Conservation (phyloP, 306 rosid genomes). For the Quercus alba region DNA sequence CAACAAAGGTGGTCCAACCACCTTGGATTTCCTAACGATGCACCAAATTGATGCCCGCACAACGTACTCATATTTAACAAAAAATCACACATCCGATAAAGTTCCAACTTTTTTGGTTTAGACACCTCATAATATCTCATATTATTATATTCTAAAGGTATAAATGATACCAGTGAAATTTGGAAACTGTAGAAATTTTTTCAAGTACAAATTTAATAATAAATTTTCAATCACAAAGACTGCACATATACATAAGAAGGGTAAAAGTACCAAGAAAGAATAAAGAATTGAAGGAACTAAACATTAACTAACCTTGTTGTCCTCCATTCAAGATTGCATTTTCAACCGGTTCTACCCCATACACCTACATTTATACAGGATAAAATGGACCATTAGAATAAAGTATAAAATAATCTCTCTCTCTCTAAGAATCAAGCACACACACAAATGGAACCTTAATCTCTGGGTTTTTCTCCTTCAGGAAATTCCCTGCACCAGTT, state of each 20-base stretch:
- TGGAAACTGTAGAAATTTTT: too few relatives aligned
- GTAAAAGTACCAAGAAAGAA: background rate
- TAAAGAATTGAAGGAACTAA: background rate
- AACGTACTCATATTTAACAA: too few relatives aligned
- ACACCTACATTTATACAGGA: slow-evolving; percentile 36
- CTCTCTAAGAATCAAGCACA: background rate
- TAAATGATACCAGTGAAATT: too few relatives aligned
- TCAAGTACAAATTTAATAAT: too few relatives aligned
- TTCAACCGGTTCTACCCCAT: slow-evolving; percentile 80
- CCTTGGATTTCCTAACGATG: too few relatives aligned
- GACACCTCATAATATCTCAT: too few relatives aligned
- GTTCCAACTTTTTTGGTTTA: too few relatives aligned
- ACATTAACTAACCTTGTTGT: slow-evolving; percentile 47
- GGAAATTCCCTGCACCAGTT: slow-evolving; percentile 67
- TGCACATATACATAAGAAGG: too few relatives aligned
- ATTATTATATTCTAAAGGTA: too few relatives aligned
- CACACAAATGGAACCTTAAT: slow-evolving; percentile 56
- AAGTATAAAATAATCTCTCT: background rate
- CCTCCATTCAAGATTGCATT: slow-evolving; percentile 82
- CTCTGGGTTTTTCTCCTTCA: slow-evolving; percentile 68
- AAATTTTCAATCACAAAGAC: background rate
- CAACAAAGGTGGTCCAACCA: too few relatives aligned
- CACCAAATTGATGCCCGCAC: too few relatives aligned
- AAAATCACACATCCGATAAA: too few relatives aligned
- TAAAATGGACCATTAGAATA: slow-evolving; percentile 8